These are phyloP conservation scores for Rhodotorula paludigena DNA, from an alignment of 768 basidiomycete genomes.

Conservation along the genomic window DNA sequence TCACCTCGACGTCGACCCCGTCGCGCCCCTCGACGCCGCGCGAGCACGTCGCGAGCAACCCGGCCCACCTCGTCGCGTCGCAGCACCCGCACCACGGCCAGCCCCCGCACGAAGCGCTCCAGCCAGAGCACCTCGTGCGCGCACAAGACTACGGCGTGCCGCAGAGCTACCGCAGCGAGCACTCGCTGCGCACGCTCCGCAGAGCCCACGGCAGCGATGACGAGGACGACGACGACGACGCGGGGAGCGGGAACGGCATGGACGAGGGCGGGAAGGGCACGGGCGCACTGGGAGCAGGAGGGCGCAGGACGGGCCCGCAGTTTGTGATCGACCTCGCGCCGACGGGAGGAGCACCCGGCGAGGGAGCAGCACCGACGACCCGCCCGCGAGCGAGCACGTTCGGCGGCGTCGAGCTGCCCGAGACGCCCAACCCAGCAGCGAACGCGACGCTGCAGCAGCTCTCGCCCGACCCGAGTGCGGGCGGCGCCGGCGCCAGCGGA, in stretches of 20 bases:
- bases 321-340: slow-evolving; percentile 18
- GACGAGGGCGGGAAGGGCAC: background rate
- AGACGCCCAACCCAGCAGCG: background rate
- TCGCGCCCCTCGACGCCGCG: background rate
- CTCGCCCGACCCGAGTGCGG: too few relatives aligned
- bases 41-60: background rate
- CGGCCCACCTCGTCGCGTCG: background rate
- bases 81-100: background rate
- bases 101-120: background rate
- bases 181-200: slow-evolving; percentile 2
- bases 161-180: slow-evolving; percentile 26
- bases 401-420: slow-evolving; percentile 24
- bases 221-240: background rate
- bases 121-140: background rate
- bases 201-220: background rate
- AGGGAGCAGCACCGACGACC: background rate
- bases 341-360: too few relatives aligned
- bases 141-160: slow-evolving; percentile 1
- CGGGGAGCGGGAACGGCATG: too few relatives aligned
- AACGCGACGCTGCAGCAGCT: background rate
- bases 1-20: background rate
- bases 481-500: too few relatives aligned
- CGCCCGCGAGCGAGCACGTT: slow-evolving; percentile 24
- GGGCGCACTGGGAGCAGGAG: background rate
- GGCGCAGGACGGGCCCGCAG: background rate